Evolutionary conservation across 208 protist genomes (phyloP).

Genomic region (Borovskyia barvae): DNA sequence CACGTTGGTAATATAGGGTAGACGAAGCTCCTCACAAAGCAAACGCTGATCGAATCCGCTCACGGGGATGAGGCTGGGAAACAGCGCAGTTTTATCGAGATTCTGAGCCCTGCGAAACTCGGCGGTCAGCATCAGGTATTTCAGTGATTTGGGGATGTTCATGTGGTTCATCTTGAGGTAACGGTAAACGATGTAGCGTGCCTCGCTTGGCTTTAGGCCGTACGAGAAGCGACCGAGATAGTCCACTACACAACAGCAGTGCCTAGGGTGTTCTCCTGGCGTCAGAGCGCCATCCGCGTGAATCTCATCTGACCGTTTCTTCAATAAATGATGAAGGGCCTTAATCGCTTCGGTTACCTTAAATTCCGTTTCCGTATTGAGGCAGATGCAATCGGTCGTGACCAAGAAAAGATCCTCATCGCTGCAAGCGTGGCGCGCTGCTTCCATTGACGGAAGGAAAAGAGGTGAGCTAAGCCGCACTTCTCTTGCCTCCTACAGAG

Average conservation of each 20-base stretch:
- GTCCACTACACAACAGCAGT: background rate
- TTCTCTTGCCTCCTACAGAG: background rate
- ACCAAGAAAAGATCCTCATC: constrained; percentile 7
- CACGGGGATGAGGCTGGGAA: constrained; percentile 52
- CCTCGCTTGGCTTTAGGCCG: constrained; percentile 23
- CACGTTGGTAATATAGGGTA: constrained; percentile 29
- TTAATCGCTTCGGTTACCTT: constrained; percentile 11
- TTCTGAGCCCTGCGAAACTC: constrained; percentile 48
- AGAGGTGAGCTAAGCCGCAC: no score
- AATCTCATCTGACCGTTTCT: background rate
- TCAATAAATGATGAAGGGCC: constrained; percentile 9
- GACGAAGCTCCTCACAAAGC: constrained; percentile 41
- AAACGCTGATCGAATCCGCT: constrained; percentile 43
- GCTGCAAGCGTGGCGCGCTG: no score
- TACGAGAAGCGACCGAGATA: constrained; percentile 28
- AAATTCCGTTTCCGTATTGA: background rate
- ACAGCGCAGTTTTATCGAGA: constrained; percentile 52
- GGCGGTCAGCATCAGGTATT: constrained; percentile 22
- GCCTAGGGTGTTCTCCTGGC: background rate
- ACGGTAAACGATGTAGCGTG: constrained; percentile 33
- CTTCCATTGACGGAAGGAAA: no score
- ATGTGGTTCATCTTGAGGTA: constrained; percentile 40
- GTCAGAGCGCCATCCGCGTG: background rate
- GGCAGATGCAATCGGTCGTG: constrained; percentile 15
- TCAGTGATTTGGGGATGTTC: constrained; percentile 26